Base-by-base conservation (phyloP, 2,329 filamentous ascomycete genomes). In the Boeremia lycopersici region DNA sequence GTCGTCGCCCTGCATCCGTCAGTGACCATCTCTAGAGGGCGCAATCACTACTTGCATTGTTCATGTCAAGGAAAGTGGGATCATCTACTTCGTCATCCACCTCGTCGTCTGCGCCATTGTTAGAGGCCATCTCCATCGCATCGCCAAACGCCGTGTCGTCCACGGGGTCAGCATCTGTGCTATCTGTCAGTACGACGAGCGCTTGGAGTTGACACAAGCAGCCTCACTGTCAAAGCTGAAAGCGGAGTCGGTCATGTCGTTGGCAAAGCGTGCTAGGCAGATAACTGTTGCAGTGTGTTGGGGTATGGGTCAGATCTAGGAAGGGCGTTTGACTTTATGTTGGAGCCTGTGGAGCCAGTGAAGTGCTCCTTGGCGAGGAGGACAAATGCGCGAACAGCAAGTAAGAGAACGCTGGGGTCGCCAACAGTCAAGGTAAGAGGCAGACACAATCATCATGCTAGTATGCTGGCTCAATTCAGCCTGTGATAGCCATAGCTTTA, bases 221-320 rank as follows among this genome's bases (percentile, higher is more conserved):
- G 25, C 30, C 51, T 47, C 60, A 63, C 65, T 42, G 15, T 61
- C 56, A 42, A 65, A 50, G 13, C 49, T 58, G 49, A 68, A 42
- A 4, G 17, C 31, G 2, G 50, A n/a, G 19, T 63, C 53, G 10
- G 44, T 28, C 65, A 68, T 68, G 13, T 44, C 43, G 47, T 15
- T 31, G 43, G 28, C 19, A 15, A n/a, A 39, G 7, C 31, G 25
- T 40, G 39, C 35, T 11, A 13, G 29, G 23, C 30, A n/a, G 50
- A 10, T 19, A 6, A 15, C 25, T 6, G 15, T 7, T 50, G 30
- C 13, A 25, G 23, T 33, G 11, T 33, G 48, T 29, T 12, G 35
- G 36, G 15, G 6, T 29, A 6, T 28, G 35, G 28, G 49, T 17
- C 2, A 31, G 15, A 6, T 4, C 25, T 15, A 6, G 7, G 6